Conservation (phyloP, 148 eudicot genomes). For the Chenopodium quinoa region DNA sequence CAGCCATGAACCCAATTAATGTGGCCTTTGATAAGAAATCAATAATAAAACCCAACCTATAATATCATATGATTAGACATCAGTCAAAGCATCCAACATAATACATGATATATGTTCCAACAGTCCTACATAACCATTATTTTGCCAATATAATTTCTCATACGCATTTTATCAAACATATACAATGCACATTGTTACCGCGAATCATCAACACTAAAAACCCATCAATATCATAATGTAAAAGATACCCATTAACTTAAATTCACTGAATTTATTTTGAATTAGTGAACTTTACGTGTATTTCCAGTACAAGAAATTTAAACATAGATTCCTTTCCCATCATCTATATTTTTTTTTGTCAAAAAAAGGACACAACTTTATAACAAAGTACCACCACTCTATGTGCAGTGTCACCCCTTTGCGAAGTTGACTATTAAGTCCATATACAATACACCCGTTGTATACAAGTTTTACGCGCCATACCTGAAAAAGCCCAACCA, state of each 20-base stretch:
- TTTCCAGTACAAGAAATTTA: slow-evolving; percentile 6
- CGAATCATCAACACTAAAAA: slow-evolving; percentile 12
- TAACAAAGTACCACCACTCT: too few relatives aligned
- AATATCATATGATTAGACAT: neutral
- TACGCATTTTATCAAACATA: slow-evolving; percentile 12
- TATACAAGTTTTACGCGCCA: too few relatives aligned
- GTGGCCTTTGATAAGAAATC: slow-evolving; percentile 97
- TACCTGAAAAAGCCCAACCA: slow-evolving; percentile 80
- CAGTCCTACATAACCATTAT: neutral
- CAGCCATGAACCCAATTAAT: slow-evolving; percentile 91
- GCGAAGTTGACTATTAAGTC: too few relatives aligned
- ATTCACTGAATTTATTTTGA: slow-evolving; percentile 13
- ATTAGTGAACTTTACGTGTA: neutral
- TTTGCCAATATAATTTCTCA: neutral
- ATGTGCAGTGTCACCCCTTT: too few relatives aligned
- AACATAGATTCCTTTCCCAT: neutral
- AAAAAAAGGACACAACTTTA: neutral
- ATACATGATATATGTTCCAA: too few relatives aligned
- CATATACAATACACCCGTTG: too few relatives aligned
- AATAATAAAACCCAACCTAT: slow-evolving; percentile 86
- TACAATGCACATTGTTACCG: neutral
- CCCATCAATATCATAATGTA: slow-evolving; percentile 11
- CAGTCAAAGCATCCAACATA: slow-evolving; percentile 2
- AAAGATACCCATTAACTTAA: slow-evolving; percentile 25
- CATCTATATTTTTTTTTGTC: neutral